These are phyloP conservation scores for Salvia splendens DNA, from an alignment of 257 asterid genomes.

Conservation along the genomic window DNA sequence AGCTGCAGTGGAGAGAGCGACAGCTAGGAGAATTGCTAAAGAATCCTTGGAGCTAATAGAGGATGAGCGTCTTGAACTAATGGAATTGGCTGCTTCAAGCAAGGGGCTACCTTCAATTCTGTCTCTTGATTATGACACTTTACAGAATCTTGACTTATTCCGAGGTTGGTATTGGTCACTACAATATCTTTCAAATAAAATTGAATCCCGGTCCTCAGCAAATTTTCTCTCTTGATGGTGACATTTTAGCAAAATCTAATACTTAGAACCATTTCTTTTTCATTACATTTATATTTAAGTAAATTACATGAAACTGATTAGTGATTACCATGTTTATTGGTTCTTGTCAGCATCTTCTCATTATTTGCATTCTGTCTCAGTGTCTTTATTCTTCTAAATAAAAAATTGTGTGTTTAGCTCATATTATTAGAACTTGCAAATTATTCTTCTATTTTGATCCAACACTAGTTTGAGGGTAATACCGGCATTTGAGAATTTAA, in stretches of 20 bases:
- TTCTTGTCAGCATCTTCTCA: slow-evolving; percentile 18
- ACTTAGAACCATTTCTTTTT: background rate
- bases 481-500: background rate
- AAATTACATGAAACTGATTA: slow-evolving; percentile 2
- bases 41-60: slow-evolving; percentile 96
- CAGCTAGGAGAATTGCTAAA: slow-evolving; percentile 88
- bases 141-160: slow-evolving; percentile 81
- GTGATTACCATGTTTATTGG: background rate
- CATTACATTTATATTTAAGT: slow-evolving; percentile 1
- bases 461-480: background rate
- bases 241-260: slow-evolving; percentile 62
- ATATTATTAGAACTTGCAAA: slow-evolving; percentile 1
- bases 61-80: slow-evolving; percentile 95
- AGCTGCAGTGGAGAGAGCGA: slow-evolving; percentile 90
- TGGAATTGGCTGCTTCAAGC: slow-evolving; percentile 94
- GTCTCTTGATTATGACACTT: slow-evolving; percentile 83
- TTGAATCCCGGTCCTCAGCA: slow-evolving; percentile 32
- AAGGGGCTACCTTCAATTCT: slow-evolving; percentile 81
- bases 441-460: background rate
- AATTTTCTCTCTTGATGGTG: slow-evolving; percentile 67
- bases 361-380: background rate
- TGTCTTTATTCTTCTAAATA: background rate
- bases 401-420: background rate
- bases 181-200: background rate
- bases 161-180: slow-evolving; percentile 65